Evolutionary conservation across 78 protist species (phyloP).

Genomic region (Creolimax fragrantissima): DNA sequence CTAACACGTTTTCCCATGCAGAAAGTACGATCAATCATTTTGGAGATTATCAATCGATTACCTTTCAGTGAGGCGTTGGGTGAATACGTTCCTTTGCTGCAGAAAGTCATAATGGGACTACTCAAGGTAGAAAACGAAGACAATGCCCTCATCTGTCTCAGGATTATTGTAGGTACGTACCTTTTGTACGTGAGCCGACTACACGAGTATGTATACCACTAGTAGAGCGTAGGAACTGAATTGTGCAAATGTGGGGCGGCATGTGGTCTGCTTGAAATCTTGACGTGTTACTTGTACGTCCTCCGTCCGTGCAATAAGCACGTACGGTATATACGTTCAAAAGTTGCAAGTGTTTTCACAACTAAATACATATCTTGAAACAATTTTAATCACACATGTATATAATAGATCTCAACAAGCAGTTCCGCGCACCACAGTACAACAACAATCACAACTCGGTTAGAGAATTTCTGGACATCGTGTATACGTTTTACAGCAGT

Average conservation of each 20-base stretch:
- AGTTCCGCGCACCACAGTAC: not conserved
- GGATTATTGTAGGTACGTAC: not conserved
- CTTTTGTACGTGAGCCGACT: too few species aligned
- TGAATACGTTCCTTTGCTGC: not conserved
- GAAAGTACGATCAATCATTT: not conserved
- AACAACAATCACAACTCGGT: not conserved
- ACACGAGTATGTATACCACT: too few species aligned
- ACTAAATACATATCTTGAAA: too few species aligned
- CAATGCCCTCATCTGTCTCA: slow-evolving; percentile 18
- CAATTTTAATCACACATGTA: too few species aligned
- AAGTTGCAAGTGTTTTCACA: too few species aligned
- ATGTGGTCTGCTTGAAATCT: too few species aligned
- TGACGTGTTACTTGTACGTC: too few species aligned
- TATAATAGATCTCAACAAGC: not conserved
- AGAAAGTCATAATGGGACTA: not conserved
- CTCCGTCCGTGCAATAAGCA: too few species aligned
- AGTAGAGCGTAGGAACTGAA: too few species aligned
- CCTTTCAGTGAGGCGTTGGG: not conserved
- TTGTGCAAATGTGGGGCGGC: too few species aligned
- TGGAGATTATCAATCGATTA: slow-evolving; percentile 8
- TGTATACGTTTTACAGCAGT: not conserved
- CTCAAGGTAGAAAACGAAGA: slow-evolving; percentile 12
- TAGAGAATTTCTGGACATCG: not conserved
- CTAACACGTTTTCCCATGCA: not conserved
- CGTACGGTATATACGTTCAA: too few species aligned